phyloP scores from a whole-genome alignment of 805 yeast genomes.

The Cyberlindnera veronae region DNA sequence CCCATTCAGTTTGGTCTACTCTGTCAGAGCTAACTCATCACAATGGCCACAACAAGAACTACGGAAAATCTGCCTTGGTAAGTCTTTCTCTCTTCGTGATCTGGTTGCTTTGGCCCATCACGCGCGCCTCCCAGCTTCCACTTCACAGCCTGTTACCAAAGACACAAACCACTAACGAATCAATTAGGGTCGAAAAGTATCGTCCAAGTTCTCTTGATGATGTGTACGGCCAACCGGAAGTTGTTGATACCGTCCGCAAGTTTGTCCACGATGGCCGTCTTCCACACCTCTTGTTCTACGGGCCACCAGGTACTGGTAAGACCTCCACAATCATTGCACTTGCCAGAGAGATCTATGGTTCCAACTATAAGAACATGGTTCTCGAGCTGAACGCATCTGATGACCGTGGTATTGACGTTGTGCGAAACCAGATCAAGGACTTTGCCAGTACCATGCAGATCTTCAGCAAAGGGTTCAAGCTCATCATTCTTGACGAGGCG shows the following conservation, averaged over 20 bases:
- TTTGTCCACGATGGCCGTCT: conserved; percentile 79
- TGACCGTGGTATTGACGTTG: conserved; percentile 97
- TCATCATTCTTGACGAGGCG: conserved; percentile 93
- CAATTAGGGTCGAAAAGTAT: conserved; percentile 83
- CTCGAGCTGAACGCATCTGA: conserved; percentile 94
- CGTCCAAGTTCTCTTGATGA: conserved; percentile 84
- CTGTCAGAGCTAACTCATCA: too few species aligned
- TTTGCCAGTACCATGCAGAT: conserved; percentile 96
- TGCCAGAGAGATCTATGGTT: conserved; percentile 85
- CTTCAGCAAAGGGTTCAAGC: conserved; percentile 78
- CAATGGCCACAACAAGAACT: conserved; percentile 25
- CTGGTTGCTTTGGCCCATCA: background rate
- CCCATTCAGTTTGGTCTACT: too few species aligned
- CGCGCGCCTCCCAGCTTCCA: too few species aligned
- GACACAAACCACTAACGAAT: background rate
- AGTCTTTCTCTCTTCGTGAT: conserved; percentile 1
- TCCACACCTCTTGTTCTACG: conserved; percentile 92
- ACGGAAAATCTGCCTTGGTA: conserved; percentile 29
- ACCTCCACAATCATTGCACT: conserved; percentile 86
- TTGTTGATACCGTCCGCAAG: conserved; percentile 77
- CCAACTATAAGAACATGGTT: conserved; percentile 80
- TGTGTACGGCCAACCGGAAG: conserved; percentile 87
- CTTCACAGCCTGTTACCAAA: background rate
- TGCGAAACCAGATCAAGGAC: conserved; percentile 94
- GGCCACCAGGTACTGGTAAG: conserved; percentile 94